Conservation (phyloP, 257 asterid species). For the Schizonepeta tenuifolia region DNA sequence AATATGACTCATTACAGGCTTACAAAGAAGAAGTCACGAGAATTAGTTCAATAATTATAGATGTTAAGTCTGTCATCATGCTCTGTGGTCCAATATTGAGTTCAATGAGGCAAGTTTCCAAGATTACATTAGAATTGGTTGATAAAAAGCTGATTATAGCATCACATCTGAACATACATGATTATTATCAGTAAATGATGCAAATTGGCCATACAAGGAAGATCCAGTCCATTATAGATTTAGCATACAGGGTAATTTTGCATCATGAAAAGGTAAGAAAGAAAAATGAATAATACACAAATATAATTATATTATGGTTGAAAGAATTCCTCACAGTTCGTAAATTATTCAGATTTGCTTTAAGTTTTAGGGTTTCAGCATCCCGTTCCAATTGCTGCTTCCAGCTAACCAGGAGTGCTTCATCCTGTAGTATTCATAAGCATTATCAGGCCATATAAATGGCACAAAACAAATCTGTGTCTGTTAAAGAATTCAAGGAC, state of each 20-base stretch:
- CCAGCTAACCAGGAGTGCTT: constrained; percentile 78
- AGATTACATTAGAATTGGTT: not conserved
- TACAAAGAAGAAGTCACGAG: not conserved
- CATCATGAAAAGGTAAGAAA: not conserved
- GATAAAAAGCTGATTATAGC: constrained; percentile 16
- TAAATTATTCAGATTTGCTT: constrained; percentile 74
- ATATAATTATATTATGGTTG: constrained; percentile 2
- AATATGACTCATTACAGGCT: constrained; percentile 1
- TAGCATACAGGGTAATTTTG: not conserved
- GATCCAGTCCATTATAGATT: constrained; percentile 8
- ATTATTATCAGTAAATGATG: constrained; percentile 5
- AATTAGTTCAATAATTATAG: not conserved
- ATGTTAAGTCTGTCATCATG: constrained; percentile 5
- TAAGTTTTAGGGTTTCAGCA: constrained; percentile 75
- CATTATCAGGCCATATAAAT: constrained; percentile 32
- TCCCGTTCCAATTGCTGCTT: constrained; percentile 85
- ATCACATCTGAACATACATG: not conserved
- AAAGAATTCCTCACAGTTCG: constrained; percentile 63
- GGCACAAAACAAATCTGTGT: constrained; percentile 18
- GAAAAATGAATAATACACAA: constrained; percentile 23
- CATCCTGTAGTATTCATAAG: constrained; percentile 63
- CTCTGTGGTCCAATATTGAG: constrained; percentile 16
- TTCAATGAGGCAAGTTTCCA: constrained; percentile 18
- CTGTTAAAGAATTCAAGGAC: constrained; percentile 26
- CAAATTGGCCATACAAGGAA: not conserved